Evolutionary conservation across 257 asterid genomes (phyloP), one percentile per base, ranked within the genome.

Genomic region (Gentiana macrophylla): DNA sequence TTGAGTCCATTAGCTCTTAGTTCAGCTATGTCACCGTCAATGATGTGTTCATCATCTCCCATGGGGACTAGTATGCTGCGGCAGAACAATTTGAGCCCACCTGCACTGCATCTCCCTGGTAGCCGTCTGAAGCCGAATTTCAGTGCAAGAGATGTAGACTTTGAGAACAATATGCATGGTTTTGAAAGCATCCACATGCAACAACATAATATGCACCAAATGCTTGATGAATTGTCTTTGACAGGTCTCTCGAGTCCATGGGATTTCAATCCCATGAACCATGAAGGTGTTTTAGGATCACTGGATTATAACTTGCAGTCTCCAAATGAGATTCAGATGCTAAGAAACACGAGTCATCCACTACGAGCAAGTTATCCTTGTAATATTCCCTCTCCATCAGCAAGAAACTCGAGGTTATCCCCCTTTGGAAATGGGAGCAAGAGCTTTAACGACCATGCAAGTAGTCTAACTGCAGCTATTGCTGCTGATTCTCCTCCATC

Each of bases 341-440:
- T 77, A 46, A 88, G 70, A 51, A 80, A 76, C 71, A 60, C 60
- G 71, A 76, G 77, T 78, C 93, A 81, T 56, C 84, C 85, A 35
- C 84, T 88, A 35, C 78, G 92, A 4, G 79, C 84, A 0, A 75
- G 86, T 74, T 81, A 79, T 77, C 86, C 95, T 0, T 70, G 82
- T 0, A 41, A 41, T 41, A 10, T 41, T 41, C 9, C 46, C 46
- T 41, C 46, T 41, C 77, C 95, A 0, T 92, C 53, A 83, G 85
- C 24, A 24, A 24, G 24, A 95, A 85, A 83, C 63, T 81, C 97
- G 0, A 73, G 98, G 64, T 84, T 95, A 1, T 72, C 95, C 6
- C 78, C 83, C 8, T 81, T 84, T 32, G 53, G 83, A 0, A 83
- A 85, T 62, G 79, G 98, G 50, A 88, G 97, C 81, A 97, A 92